Conservation (phyloP, 2,329 filamentous ascomycete species). For the Fusarium mundagurra region DNA sequence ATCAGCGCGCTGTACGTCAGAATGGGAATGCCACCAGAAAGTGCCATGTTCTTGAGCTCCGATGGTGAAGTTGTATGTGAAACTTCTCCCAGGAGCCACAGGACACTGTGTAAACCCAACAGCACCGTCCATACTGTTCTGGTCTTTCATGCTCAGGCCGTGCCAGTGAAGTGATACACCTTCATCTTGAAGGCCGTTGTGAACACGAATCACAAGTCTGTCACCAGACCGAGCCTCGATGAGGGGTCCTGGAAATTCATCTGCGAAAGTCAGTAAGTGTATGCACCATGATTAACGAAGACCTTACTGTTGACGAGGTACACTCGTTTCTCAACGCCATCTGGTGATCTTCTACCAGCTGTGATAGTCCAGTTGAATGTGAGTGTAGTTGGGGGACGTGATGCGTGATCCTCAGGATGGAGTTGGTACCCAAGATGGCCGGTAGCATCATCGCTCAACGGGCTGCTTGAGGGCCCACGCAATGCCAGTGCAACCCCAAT, state of each 20-base stretch:
- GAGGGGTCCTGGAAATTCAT: not conserved
- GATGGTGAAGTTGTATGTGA: not conserved
- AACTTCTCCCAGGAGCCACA: rapidly evolving
- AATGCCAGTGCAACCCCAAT: not conserved
- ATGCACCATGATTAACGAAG: rapidly evolving
- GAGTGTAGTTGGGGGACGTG: not conserved
- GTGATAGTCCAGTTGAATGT: not conserved
- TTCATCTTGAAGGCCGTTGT: not conserved
- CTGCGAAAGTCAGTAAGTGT: not conserved
- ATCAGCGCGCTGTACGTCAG: not conserved
- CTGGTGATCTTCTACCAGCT: not conserved
- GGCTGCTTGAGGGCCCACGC: rapidly evolving
- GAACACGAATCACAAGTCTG: not conserved
- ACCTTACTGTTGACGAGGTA: slow-evolving; percentile 2
- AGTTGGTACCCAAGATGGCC: not conserved
- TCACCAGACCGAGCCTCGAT: not conserved
- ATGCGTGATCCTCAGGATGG: not conserved
- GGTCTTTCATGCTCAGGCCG: not conserved
- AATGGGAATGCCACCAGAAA: slow-evolving; percentile 19
- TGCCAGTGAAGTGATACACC: slow-evolving; percentile 5
- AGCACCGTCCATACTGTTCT: slow-evolving; percentile 4
- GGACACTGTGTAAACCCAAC: not conserved
- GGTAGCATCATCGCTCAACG: rapidly evolving
- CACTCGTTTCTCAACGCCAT: not conserved
- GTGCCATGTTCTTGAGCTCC: not conserved